Conservation (phyloP, 2,329 filamentous ascomycete genomes). For the Sporothrix inflata region DNA sequence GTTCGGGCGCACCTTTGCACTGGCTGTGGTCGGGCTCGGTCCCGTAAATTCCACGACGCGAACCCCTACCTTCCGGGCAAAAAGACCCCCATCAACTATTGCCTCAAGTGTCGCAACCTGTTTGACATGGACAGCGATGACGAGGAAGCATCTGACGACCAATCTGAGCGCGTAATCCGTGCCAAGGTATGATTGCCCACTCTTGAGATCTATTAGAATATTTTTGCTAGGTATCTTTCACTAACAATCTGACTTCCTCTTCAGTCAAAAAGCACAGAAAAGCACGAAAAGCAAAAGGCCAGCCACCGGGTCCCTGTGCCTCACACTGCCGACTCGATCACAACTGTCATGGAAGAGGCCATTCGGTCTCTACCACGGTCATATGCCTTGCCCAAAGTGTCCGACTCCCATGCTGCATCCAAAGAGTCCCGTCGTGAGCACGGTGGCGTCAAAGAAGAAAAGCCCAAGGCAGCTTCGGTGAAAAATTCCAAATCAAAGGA, state of each 20-base stretch:
- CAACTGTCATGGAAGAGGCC: not conserved
- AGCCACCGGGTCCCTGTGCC: not conserved
- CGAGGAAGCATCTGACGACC: not conserved
- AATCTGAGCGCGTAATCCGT: rapidly evolving
- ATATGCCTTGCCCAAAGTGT: not conserved
- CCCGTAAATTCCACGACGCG: slow-evolving; percentile 45
- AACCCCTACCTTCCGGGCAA: slow-evolving; percentile 41
- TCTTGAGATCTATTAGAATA: not conserved
- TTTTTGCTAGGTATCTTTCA: no score
- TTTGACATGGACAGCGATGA: slow-evolving; percentile 5
- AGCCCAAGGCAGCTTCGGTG: not conserved
- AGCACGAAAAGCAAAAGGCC: not conserved
- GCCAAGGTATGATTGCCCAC: not conserved
- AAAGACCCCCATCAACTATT: slow-evolving; percentile 43
- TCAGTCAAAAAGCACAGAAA: not conserved
- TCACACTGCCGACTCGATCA: not conserved
- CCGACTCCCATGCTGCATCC: no score
- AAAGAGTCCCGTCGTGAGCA: not conserved
- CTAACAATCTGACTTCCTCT: not conserved
- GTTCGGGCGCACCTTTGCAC: slow-evolving; percentile 47
- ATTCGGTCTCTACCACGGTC: not conserved
- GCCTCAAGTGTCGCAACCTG: slow-evolving; percentile 41
- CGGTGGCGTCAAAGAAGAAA: not conserved
- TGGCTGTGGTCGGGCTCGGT: slow-evolving; percentile 47
- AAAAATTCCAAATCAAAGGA: not conserved